Percentiles rank a stretch among this genome's conserved stretches.
These are phyloP conservation scores for Macroventuria anomochaeta DNA, from an alignment of 2,329 filamentous ascomycete genomes.

Conservation along the genomic window DNA sequence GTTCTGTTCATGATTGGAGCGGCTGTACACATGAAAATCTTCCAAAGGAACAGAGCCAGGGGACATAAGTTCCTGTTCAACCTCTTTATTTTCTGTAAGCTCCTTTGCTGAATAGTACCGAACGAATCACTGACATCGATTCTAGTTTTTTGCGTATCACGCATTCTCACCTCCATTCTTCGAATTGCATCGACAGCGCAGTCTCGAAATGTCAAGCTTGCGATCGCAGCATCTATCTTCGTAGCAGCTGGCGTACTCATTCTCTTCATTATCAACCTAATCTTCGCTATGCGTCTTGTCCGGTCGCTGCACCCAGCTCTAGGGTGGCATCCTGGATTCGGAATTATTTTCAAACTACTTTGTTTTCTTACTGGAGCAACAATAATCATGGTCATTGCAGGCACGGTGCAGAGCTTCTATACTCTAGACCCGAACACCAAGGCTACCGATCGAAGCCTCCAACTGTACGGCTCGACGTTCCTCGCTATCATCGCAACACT, in stretches of 20 bases:
- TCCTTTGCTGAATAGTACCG: background rate
- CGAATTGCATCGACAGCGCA: constrained; percentile 43
- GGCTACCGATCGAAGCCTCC: constrained; percentile 65
- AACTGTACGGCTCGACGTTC: constrained; percentile 67
- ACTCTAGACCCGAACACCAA: constrained; percentile 63
- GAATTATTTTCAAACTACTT: constrained; percentile 62
- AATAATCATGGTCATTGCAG: constrained; percentile 70
- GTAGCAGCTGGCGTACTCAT: constrained; percentile 76
- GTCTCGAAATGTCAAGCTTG: constrained; percentile 54
- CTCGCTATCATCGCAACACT: constrained; percentile 71
- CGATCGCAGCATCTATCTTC: constrained; percentile 70
- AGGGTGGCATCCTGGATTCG: constrained; percentile 69
- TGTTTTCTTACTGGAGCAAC: constrained; percentile 65
- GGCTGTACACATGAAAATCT: constrained; percentile 51
- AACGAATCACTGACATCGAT: background rate
- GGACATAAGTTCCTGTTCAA: constrained; percentile 53
- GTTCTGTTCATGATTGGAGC: constrained; percentile 51
- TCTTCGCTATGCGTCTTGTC: constrained; percentile 77
- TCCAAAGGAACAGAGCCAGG: constrained; percentile 47
- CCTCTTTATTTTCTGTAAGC: constrained; percentile 49
- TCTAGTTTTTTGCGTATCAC: constrained; percentile 53
- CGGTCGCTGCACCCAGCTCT: constrained; percentile 73
- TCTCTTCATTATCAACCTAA: constrained; percentile 77
- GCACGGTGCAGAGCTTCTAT: constrained; percentile 70
- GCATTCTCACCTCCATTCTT: constrained; percentile 50